phyloP scores from a whole-genome alignment of 192 early-diverging fungal genomes.

The Gorgonomyces haynaldii region DNA sequence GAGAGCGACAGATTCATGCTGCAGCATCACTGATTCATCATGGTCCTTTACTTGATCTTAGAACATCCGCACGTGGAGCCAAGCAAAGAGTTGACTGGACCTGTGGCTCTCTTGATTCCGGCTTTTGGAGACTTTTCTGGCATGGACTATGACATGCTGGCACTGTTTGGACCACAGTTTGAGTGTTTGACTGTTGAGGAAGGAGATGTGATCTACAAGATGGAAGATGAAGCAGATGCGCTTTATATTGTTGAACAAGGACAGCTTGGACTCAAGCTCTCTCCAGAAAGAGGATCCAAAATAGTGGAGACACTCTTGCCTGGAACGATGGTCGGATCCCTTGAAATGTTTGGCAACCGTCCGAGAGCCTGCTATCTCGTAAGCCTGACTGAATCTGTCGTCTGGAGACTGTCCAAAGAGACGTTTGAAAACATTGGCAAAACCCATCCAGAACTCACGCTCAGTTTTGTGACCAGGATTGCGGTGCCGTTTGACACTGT shows the following conservation, averaged over 20 bases:
- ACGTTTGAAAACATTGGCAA: constrained; percentile 56
- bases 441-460: constrained; percentile 56
- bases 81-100: not conserved
- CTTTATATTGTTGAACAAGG: constrained; percentile 73
- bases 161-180: constrained; percentile 33
- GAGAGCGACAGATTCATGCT: constrained; percentile 9
- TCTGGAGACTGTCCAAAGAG: constrained; percentile 63
- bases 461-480: constrained; percentile 64
- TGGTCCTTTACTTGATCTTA: not conserved
- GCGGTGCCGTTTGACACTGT: constrained; percentile 40
- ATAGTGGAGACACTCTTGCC: constrained; percentile 77
- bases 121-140: constrained; percentile 16
- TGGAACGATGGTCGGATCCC: constrained; percentile 83
- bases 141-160: constrained; percentile 1
- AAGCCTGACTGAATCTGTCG: constrained; percentile 47
- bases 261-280: constrained; percentile 39
- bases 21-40: constrained; percentile 18
- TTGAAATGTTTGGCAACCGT: constrained; percentile 57
- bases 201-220: constrained; percentile 55
- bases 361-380: constrained; percentile 28
- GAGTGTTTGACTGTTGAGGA: constrained; percentile 36
- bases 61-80: constrained; percentile 10
- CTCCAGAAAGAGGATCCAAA: constrained; percentile 14
- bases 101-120: constrained; percentile 16
- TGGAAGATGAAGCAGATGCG: constrained; percentile 44